Evolutionary conservation across 257 asterid species (phyloP).

Genomic region (Datura wrightii): DNA sequence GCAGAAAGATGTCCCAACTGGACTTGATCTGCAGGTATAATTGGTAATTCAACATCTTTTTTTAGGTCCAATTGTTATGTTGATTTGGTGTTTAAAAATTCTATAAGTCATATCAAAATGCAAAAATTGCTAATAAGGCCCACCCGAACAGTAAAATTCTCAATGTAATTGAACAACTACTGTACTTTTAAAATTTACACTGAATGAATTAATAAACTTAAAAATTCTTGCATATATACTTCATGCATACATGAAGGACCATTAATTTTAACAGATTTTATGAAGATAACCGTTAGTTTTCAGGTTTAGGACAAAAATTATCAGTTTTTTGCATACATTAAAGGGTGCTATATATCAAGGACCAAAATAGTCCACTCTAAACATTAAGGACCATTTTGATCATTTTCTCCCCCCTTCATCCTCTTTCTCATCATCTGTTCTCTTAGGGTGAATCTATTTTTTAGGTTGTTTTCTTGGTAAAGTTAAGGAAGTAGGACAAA

Average conservation of each 20-base stretch:
- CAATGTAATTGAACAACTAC: background rate
- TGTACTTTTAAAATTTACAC: background rate
- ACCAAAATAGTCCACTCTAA: background rate
- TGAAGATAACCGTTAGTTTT: background rate
- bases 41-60: background rate
- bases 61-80: background rate
- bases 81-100: background rate
- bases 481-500: background rate
- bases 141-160: background rate
- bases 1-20: slow-evolving; percentile 53
- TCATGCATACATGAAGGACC: background rate
- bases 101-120: background rate
- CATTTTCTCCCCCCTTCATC: background rate
- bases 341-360: background rate
- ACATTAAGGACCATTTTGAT: background rate
- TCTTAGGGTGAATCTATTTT: background rate
- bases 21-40: slow-evolving; percentile 70
- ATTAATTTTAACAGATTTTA: background rate
- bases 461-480: background rate
- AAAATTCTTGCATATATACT: background rate
- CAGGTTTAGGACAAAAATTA: background rate
- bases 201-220: background rate
- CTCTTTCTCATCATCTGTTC: background rate
- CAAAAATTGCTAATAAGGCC: background rate
- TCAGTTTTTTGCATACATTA: background rate